Percentiles rank a stretch among this genome's conserved stretches.
Evolutionary conservation across 2,329 filamentous ascomycete species (phyloP).

Genomic region (Claviceps fusiformis): DNA sequence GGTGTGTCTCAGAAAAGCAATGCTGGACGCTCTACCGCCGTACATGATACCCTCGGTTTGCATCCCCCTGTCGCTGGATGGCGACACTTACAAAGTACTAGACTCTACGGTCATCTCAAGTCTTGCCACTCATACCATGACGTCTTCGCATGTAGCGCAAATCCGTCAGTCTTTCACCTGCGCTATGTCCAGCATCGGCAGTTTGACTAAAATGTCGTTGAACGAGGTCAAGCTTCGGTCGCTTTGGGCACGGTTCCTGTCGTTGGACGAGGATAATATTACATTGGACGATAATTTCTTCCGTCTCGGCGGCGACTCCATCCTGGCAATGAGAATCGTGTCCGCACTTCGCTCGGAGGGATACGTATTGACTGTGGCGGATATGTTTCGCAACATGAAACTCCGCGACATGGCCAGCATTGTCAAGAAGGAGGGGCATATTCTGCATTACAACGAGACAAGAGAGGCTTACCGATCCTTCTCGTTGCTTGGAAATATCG

Average conservation of each 20-base stretch:
- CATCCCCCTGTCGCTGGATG: not conserved
- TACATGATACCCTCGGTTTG: conserved; percentile 11
- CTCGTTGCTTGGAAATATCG: conserved; percentile 29
- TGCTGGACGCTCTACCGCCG: conserved; percentile 13
- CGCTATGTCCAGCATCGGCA: not conserved
- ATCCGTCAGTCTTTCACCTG: not conserved
- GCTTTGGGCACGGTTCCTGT: conserved; percentile 36
- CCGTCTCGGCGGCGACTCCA: conserved; percentile 45
- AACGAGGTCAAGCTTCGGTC: conserved; percentile 21
- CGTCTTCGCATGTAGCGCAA: not conserved
- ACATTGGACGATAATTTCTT: conserved; percentile 46
- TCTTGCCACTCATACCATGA: not conserved
- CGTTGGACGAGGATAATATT: conserved; percentile 30
- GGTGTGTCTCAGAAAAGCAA: conserved; percentile 12
- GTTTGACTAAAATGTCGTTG: not conserved
- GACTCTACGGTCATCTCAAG: conserved; percentile 33
- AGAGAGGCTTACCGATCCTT: conserved; percentile 18
- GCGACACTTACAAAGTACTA: not conserved
- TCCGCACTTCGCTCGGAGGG: conserved; percentile 36
- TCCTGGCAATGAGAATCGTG: conserved; percentile 47
- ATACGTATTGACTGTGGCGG: conserved; percentile 36
- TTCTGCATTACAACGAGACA: not conserved
- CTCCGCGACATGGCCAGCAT: conserved; percentile 39
- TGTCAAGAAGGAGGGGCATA: conserved; percentile 17
- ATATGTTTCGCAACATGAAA: conserved; percentile 37